Percentiles rank a stretch among this genome's conserved stretches.
Evolutionary conservation across 2,329 filamentous ascomycete species (phyloP).

Genomic region (Aspergillus ustus): DNA sequence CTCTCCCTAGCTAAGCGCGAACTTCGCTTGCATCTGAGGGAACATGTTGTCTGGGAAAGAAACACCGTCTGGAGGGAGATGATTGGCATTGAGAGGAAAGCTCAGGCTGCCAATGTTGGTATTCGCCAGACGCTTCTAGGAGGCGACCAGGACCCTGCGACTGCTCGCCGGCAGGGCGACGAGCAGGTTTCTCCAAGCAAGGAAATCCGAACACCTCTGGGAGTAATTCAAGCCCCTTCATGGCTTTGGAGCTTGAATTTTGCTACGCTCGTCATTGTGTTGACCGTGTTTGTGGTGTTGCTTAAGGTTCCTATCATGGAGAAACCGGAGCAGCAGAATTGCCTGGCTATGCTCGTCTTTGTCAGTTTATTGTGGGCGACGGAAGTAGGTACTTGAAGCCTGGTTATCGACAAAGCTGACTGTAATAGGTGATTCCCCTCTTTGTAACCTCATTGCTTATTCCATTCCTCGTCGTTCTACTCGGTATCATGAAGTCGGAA

Average conservation of each 20-base stretch:
- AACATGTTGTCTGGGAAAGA: conserved; percentile 98
- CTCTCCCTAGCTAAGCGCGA: conserved; percentile 77
- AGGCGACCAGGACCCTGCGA: conserved; percentile 68
- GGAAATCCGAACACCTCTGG: conserved; percentile 78
- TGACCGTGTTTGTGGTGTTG: conserved; percentile 74
- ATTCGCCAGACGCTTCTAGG: conserved; percentile 78
- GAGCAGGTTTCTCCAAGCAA: conserved; percentile 69
- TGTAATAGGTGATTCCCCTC: conserved; percentile 78
- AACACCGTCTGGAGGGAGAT: conserved; percentile 99
- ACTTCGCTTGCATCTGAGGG: conserved; percentile 84
- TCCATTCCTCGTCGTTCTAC: conserved; percentile 86
- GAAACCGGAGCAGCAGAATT: conserved; percentile 90
- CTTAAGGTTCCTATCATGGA: conserved; percentile 82
- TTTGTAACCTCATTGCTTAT: conserved; percentile 96
- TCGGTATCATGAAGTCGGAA: conserved; percentile 82
- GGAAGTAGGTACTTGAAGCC: conserved; percentile 65
- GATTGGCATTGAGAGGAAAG: conserved; percentile 95
- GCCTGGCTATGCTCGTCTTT: conserved; percentile 88
- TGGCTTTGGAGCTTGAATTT: conserved; percentile 87
- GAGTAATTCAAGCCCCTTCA: conserved; percentile 72
- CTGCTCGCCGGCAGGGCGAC: conserved; percentile 81
- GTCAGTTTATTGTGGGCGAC: conserved; percentile 96
- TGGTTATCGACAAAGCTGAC: conserved; percentile 14
- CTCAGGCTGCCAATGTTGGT: conserved; percentile 90
- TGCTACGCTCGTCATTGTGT: conserved; percentile 71